These are phyloP conservation scores for Penicillium odoratum DNA, from an alignment of 495 filamentous ascomycete species.

Conservation along the genomic window DNA sequence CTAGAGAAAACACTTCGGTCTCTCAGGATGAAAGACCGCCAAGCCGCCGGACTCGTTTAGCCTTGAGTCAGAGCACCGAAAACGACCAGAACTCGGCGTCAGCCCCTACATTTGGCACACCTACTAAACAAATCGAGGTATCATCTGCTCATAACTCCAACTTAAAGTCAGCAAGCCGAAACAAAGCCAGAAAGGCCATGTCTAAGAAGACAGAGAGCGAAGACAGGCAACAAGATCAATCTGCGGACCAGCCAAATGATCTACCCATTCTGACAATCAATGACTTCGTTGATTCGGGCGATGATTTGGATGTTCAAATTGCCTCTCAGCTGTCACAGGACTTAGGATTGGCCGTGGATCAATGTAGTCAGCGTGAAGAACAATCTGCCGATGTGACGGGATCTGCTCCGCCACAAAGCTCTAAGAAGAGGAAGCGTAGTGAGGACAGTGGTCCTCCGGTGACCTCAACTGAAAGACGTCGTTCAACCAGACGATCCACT, in stretches of 20 bases:
- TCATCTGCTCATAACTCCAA: constrained; percentile 6
- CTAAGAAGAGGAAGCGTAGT: constrained; percentile 43
- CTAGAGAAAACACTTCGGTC: constrained; percentile 12
- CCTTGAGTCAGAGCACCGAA: constrained; percentile 18
- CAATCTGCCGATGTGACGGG: not conserved
- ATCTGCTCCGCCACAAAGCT: constrained; percentile 6
- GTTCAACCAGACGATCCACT: constrained; percentile 33
- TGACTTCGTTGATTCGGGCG: constrained; percentile 33
- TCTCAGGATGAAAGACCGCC: constrained; percentile 21
- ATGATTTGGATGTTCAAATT: constrained; percentile 45
- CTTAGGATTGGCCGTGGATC: constrained; percentile 37
- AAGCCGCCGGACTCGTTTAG: constrained; percentile 35
- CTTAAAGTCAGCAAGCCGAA: constrained; percentile 12
- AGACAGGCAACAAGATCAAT: constrained; percentile 4
- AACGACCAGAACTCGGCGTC: constrained; percentile 7
- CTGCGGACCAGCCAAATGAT: not conserved
- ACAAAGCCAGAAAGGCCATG: constrained; percentile 2
- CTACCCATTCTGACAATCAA: not conserved
- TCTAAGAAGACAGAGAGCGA: not conserved
- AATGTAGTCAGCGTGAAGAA: constrained; percentile 12
- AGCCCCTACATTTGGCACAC: constrained; percentile 5
- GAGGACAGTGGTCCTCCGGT: constrained; percentile 14
- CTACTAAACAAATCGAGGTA: not conserved
- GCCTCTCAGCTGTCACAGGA: constrained; percentile 49
- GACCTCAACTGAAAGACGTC: constrained; percentile 26